Base-by-base conservation (phyloP, 331 rosid species). In the Quercus lobata region DNA sequence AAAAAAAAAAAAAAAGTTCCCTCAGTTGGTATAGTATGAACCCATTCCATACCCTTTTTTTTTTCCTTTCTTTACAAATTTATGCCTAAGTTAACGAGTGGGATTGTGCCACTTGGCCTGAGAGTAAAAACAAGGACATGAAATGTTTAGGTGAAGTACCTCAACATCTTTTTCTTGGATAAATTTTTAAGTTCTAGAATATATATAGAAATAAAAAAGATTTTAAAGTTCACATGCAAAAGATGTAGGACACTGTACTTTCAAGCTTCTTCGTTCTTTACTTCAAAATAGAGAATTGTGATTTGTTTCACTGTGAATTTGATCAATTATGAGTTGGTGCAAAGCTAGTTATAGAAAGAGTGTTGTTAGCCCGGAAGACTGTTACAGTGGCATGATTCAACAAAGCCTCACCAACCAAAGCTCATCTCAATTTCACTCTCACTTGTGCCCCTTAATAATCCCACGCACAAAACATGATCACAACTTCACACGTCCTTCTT, bases 331-430 rank as follows among this genome's bases (percentile, higher is more conserved):
- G 35, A 34, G 72, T 68, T 68, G 22, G 27, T 61, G 44, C 7
- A 4, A 41, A 57, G 74, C 41, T 52, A 58, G 34, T 12, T 57
- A 56, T 60, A 84, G 82, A 78, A 75, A 84, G 29, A 63, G 72
- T 72, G 60, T 56, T 78, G 77, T 75, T 84, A 29, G 84, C 71
- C 74, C 30, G 54, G 75, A 68, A 61, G 25, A 76, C 8, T 78
- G 46, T 41, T 41, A 8, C 46, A 41, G 46, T 41, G 58, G 52
- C 92, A 82, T 94, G 98, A 87, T 76, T 82, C 88, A 91, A 86
- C 98, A 79, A 89, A 76, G 73, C 58, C 49, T 69, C 84, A 89
- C 91, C 97, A 85, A 91, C 77, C 78, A 84, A 80, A 35, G 5
- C 32, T 69, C 87, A 83, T 79, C 78, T n/a, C 79, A 80, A 68